A percentile compares a stretch with the other conserved stretches of the same genome.
Evolutionary conservation across 345 rosid species (phyloP).

Genomic region (Triadica sebifera): DNA sequence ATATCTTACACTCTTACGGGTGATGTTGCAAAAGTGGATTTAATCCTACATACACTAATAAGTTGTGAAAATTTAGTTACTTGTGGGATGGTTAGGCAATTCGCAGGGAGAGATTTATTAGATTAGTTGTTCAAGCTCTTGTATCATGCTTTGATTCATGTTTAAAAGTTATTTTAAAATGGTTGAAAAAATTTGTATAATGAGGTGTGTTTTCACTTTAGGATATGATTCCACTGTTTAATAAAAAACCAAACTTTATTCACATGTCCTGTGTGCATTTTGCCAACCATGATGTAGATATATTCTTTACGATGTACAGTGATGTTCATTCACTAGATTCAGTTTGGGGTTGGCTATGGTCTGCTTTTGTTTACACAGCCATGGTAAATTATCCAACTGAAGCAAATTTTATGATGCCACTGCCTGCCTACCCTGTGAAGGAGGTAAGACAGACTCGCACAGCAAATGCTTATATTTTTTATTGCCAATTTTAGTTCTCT

Average conservation of each 20-base stretch:
- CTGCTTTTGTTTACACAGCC: conserved; percentile 60
- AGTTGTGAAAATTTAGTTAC: not conserved
- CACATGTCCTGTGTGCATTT: not conserved
- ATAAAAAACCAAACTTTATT: not conserved
- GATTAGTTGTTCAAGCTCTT: not conserved
- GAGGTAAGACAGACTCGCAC: conserved; percentile 35
- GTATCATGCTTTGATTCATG: not conserved
- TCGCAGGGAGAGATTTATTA: too few species aligned
- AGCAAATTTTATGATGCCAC: conserved; percentile 69
- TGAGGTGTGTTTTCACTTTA: not conserved
- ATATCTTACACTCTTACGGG: too few species aligned
- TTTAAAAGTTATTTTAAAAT: too few species aligned
- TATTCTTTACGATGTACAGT: conserved; percentile 28
- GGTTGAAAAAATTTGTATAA: too few species aligned
- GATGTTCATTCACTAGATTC: conserved; percentile 43
- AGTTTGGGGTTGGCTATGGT: conserved; percentile 54
- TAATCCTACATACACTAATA: not conserved
- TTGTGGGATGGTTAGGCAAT: not conserved
- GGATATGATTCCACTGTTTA: not conserved
- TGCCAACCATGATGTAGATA: not conserved
- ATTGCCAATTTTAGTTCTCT: not conserved
- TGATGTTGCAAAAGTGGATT: not conserved
- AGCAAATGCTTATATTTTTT: not conserved
- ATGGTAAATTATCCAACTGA: conserved; percentile 81
- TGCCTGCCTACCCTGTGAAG: conserved; percentile 71